Conservation (phyloP, 163 green algal species). For the Volvox carteri region DNA sequence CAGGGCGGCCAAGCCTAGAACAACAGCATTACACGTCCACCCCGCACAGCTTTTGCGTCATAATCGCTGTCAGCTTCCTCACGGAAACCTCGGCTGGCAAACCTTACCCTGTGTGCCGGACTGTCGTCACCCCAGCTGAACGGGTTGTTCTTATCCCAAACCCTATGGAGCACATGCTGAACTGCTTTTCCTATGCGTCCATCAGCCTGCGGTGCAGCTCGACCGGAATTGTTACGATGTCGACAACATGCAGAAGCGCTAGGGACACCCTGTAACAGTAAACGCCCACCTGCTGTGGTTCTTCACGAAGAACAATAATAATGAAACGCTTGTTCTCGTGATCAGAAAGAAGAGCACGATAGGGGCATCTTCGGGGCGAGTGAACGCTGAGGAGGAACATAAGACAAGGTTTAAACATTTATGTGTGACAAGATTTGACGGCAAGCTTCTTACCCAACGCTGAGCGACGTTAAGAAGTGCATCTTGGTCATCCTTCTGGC, state of each 20-base stretch:
- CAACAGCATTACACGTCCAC: too few species aligned
- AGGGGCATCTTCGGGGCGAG: constrained; percentile 2
- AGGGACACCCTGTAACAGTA: background rate
- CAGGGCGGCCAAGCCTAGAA: too few species aligned
- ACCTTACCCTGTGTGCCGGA: constrained; percentile 28
- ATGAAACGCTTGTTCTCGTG: constrained; percentile 49
- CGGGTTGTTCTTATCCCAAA: constrained; percentile 35
- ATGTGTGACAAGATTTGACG: background rate
- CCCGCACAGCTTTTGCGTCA: too few species aligned
- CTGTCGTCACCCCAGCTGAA: constrained; percentile 39
- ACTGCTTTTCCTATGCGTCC: constrained; percentile 21
- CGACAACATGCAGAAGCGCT: background rate
- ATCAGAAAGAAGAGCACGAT: constrained; percentile 40
- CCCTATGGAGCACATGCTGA: background rate
- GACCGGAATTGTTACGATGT: background rate
- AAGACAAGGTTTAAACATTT: background rate
- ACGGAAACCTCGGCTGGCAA: background rate
- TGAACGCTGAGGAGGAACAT: constrained; percentile 10
- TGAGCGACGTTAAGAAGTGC: constrained; percentile 35
- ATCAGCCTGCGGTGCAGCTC: background rate
- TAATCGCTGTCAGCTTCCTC: too few species aligned
- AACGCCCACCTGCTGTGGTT: constrained; percentile 23
- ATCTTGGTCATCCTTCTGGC: constrained; percentile 13
- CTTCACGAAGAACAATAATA: constrained; percentile 24
- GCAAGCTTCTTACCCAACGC: constrained; percentile 5